These are phyloP conservation scores for Musa itinerans DNA, from an alignment of 176 grass and related monocot genomes.

Conservation along the genomic window DNA sequence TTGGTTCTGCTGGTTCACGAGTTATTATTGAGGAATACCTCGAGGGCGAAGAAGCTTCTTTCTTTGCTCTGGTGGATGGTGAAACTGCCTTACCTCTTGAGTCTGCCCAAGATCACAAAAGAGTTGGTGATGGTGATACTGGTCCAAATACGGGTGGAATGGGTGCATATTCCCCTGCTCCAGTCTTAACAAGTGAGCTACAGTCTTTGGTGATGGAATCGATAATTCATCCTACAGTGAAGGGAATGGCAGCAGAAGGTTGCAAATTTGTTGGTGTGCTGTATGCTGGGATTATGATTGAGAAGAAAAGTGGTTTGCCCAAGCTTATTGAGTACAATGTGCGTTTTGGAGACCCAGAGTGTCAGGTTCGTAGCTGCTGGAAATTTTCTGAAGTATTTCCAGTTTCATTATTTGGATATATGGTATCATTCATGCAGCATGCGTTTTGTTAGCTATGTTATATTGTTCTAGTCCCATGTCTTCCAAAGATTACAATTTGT, in stretches of 20 bases:
- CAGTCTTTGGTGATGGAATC: slow-evolving; percentile 70
- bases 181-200: slow-evolving; percentile 53
- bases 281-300: slow-evolving; percentile 85
- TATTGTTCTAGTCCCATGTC: too few relatives aligned
- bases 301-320: slow-evolving; percentile 71
- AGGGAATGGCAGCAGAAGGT: slow-evolving; percentile 77
- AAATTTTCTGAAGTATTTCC: not conserved
- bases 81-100: slow-evolving; percentile 76
- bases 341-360: slow-evolving; percentile 75
- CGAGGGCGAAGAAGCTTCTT: slow-evolving; percentile 90
- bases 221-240: slow-evolving; percentile 75
- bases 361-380: slow-evolving; percentile 49
- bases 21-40: slow-evolving; percentile 74
- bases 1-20: slow-evolving; percentile 69
- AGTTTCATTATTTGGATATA: not conserved
- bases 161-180: slow-evolving; percentile 92
- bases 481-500: too few relatives aligned
- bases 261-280: slow-evolving; percentile 75
- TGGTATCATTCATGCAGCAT: too few relatives aligned
- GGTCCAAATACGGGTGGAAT: slow-evolving; percentile 88
- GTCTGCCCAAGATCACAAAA: slow-evolving; percentile 83
- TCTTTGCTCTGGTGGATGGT: slow-evolving; percentile 91
- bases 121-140: slow-evolving; percentile 79
- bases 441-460: too few relatives aligned
- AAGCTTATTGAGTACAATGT: slow-evolving; percentile 96